Percentiles rank a stretch among this genome's conserved stretches.
Conservation (phyloP, 768 basidiomycete species). For the Naematelia aurantialba region DNA sequence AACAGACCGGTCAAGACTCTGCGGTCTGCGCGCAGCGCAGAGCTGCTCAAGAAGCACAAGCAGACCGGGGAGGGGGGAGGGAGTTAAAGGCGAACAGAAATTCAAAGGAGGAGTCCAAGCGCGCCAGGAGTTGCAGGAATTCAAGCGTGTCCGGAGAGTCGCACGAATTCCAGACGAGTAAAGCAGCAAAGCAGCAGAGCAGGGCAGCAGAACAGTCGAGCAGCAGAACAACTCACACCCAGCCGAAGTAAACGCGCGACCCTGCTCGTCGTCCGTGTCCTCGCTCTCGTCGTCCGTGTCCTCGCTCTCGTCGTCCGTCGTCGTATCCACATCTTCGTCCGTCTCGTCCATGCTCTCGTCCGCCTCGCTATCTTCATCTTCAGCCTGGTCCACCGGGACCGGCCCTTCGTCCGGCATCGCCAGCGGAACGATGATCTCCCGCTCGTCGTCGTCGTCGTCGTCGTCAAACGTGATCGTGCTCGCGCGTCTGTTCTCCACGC, state of each 20-base stretch:
- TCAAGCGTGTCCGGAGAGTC: no score
- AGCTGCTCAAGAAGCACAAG: neutral
- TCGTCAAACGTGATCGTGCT: slow-evolving; percentile 62
- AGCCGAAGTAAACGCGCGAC: slow-evolving; percentile 58
- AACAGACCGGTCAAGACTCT: no score
- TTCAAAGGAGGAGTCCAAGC: neutral
- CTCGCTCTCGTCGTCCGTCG: slow-evolving; percentile 51
- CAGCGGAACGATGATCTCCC: slow-evolving; percentile 13
- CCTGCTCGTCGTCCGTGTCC: slow-evolving; percentile 42
- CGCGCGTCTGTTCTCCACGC: slow-evolving; percentile 66
- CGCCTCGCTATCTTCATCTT: slow-evolving; percentile 17
- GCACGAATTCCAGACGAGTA: no score
- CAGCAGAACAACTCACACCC: slow-evolving; percentile 53
- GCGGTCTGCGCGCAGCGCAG: no score
- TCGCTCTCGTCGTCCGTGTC: slow-evolving; percentile 23
- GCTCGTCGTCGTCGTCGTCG: slow-evolving; percentile 53
- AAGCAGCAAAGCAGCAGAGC: no score
- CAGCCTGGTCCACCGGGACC: slow-evolving; percentile 26
- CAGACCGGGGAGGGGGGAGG: neutral
- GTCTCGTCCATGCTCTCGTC: slow-evolving; percentile 17
- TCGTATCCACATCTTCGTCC: slow-evolving; percentile 25
- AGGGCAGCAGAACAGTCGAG: neutral
- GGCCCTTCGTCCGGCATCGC: slow-evolving; percentile 17
- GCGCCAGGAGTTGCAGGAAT: no score
- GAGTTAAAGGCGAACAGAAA: neutral